Base-by-base conservation (phyloP, 2,329 filamentous ascomycete species). In the Ophiostoma sp. region DNA sequence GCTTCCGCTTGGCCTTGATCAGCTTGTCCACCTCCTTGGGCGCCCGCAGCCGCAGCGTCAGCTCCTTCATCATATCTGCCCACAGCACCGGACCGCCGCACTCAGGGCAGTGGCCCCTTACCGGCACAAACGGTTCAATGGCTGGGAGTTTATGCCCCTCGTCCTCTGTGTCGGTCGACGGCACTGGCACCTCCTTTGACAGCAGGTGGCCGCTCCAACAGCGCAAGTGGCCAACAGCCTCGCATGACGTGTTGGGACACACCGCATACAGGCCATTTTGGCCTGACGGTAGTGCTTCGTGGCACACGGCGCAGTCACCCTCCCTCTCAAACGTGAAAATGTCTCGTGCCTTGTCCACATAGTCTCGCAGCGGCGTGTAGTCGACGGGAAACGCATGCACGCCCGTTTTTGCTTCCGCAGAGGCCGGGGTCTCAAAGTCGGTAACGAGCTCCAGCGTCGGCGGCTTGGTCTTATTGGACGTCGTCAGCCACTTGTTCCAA, bases 51-150 rank as follows among this genome's bases (percentile, higher is more conserved):
- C 94, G 85, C 67, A 97, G 80, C 68, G 86, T 95, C 74, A 96
- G 79, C 77, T 96, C 94, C 76, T 89, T 94, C 81, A 96, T 90
- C 80, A 97, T 86, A 67, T 90, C 86, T 0, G 84, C 82, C 94
- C 94, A 98, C 68, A 83, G 78, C 1, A 93, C 80, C 4, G 82
- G 78, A 0, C 82, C 81, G 0, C 83, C 79, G 76, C 94, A 98
- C 27, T 80, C 80, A 0, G 92, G 92, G 79, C 94, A 98, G 1
- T 75, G 78, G 2, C 93, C 93, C 44, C 83, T 77, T 1, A 86
- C 82, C 0, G 94, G 94, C 1, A 96, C 76, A 1, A 96, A 75
- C 3, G 81, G 62, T 27, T 5, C 23, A 0, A 77, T 75, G 10
- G 31, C 15, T 3, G 11, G 1, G 6, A 4, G 27, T 17, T 1